Percentiles rank a stretch among this genome's conserved stretches.
Evolutionary conservation across 2,329 filamentous ascomycete genomes (phyloP).

Genomic region (Monosporascus sp.): DNA sequence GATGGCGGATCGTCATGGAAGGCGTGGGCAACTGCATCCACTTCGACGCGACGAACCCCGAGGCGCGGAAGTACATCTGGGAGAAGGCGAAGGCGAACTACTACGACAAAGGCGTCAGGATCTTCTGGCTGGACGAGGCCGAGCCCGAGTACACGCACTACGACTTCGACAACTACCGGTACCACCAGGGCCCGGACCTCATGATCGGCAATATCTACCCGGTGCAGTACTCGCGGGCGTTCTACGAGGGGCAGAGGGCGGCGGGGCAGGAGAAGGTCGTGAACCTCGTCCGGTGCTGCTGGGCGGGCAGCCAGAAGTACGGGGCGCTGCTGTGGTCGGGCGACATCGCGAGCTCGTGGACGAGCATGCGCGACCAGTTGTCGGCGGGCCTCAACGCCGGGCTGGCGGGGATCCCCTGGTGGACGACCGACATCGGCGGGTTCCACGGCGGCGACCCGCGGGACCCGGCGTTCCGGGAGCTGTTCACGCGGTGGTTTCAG

Average conservation of each 20-base stretch:
- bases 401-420: constrained; percentile 59
- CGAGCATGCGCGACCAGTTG: constrained; percentile 53
- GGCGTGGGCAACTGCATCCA: constrained; percentile 55
- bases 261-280: constrained; percentile 47
- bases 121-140: constrained; percentile 67
- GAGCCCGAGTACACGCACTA: constrained; percentile 62
- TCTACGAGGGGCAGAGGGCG: constrained; percentile 47
- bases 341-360: constrained; percentile 62
- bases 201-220: constrained; percentile 52
- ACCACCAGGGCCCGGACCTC: constrained; percentile 48
- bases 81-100: constrained; percentile 54
- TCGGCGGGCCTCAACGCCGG: constrained; percentile 63
- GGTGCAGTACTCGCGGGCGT: constrained; percentile 45
- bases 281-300: constrained; percentile 46
- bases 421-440: constrained; percentile 66
- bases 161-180: constrained; percentile 63
- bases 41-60: constrained; percentile 60
- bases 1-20: constrained; percentile 53
- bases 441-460: constrained; percentile 60
- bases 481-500: constrained; percentile 65
- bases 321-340: constrained; percentile 63
- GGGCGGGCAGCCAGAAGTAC: constrained; percentile 54
- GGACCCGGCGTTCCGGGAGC: constrained; percentile 52
- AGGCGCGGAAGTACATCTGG: constrained; percentile 55
- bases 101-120: constrained; percentile 54